phyloP scores from a whole-genome alignment of 257 asterid species.

The Lantana camara region DNA sequence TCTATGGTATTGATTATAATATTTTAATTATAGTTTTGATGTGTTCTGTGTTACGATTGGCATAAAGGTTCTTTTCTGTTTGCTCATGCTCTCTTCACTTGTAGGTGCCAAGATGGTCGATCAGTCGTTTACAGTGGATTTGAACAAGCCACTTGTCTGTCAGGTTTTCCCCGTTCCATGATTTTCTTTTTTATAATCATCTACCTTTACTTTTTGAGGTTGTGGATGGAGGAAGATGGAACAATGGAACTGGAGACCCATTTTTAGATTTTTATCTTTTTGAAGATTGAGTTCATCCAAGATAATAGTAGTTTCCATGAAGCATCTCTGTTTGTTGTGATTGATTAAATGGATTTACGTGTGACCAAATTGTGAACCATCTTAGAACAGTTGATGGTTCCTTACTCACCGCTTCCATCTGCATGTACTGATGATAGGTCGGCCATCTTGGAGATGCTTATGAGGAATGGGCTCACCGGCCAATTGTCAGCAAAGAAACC shows the following conservation, averaged over 20 bases:
- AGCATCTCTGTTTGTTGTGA: neutral
- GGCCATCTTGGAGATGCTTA: conserved; percentile 88
- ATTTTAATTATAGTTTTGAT: neutral
- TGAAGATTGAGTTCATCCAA: no score
- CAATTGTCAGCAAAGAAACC: conserved; percentile 62
- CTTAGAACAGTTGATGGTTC: neutral
- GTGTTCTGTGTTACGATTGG: conserved; percentile 1
- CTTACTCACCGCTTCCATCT: conserved; percentile 4
- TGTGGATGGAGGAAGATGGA: neutral
- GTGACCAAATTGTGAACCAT: neutral
- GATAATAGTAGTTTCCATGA: neutral
- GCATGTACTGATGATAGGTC: conserved; percentile 46
- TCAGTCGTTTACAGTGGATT: conserved; percentile 68
- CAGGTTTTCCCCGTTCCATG: conserved; percentile 49
- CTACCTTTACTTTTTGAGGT: neutral
- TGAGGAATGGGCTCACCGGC: conserved; percentile 78
- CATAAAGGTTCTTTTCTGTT: neutral
- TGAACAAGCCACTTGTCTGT: conserved; percentile 80
- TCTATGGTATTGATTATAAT: neutral
- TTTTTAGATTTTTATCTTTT: neutral
- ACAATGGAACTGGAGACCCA: neutral
- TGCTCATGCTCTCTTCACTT: neutral
- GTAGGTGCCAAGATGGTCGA: conserved; percentile 70
- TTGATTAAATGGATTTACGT: neutral
- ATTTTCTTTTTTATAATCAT: neutral